Conservation (phyloP, 306 rosid genomes). For the Phaseolus lunatus region DNA sequence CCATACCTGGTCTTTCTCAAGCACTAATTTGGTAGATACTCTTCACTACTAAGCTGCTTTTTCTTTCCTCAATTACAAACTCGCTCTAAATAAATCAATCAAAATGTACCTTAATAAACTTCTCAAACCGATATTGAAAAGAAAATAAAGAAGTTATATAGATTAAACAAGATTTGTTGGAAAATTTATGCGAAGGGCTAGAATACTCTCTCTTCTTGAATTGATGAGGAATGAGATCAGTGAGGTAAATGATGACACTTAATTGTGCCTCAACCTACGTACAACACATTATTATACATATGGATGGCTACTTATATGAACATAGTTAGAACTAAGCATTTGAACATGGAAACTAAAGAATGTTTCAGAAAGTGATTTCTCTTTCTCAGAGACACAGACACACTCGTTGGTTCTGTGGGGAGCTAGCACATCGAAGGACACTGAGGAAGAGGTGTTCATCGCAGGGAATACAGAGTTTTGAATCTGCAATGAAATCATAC, state of each 20-base stretch:
- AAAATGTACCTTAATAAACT: no score
- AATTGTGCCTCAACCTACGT: constrained; percentile 43
- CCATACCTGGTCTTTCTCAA: constrained; percentile 1
- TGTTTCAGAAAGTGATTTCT: constrained; percentile 34
- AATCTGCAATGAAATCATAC: constrained; percentile 67
- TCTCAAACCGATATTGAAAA: no score
- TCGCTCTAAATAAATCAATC: no score
- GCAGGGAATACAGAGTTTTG: constrained; percentile 87
- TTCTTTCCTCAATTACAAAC: no score
- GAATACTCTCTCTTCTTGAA: constrained; percentile 26
- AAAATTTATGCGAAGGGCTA: background rate
- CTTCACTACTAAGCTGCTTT: background rate
- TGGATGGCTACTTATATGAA: constrained; percentile 44
- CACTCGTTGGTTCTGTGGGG: constrained; percentile 49
- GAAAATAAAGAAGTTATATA: no score
- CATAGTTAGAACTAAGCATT: constrained; percentile 42
- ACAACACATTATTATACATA: constrained; percentile 40
- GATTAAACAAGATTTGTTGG: background rate
- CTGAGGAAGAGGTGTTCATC: constrained; percentile 74
- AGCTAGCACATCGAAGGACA: constrained; percentile 70
- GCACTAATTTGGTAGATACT: background rate
- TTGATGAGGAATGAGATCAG: constrained; percentile 47
- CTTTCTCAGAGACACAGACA: constrained; percentile 50
- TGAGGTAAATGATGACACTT: constrained; percentile 38
- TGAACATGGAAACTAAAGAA: constrained; percentile 39